phyloP scores from a whole-genome alignment of 768 basidiomycete genomes.

The Lentinus tigrinus region DNA sequence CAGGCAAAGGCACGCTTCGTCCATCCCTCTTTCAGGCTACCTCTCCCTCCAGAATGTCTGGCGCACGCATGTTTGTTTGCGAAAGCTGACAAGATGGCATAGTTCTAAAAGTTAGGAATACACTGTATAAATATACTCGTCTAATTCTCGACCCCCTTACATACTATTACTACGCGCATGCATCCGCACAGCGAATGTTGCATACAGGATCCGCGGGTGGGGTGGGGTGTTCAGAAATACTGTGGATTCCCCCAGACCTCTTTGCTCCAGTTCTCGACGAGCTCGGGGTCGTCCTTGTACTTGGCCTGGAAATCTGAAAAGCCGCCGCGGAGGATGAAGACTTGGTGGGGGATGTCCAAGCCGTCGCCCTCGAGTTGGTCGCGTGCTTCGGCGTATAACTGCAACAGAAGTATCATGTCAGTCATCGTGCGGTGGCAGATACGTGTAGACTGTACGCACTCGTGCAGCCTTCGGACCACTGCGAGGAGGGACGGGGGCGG shows the following conservation, averaged over 20 bases:
- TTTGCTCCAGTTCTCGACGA: constrained; percentile 78
- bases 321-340: constrained; percentile 68
- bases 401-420: constrained; percentile 1
- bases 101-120: background rate
- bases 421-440: background rate
- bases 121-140: constrained; percentile 3
- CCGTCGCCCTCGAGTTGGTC: constrained; percentile 41
- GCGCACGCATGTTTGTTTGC: too few relatives aligned
- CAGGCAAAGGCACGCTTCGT: too few relatives aligned
- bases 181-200: background rate
- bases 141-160: background rate
- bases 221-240: background rate
- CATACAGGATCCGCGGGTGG: too few relatives aligned
- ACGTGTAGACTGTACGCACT: constrained; percentile 37
- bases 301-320: constrained; percentile 69
- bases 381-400: constrained; percentile 73
- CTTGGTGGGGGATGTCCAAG: constrained; percentile 48
- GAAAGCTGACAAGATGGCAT: background rate
- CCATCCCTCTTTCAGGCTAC: too few relatives aligned
- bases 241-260: constrained; percentile 50
- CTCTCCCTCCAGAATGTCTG: too few relatives aligned
- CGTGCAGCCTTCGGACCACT: constrained; percentile 80
- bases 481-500: background rate
- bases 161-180: background rate
- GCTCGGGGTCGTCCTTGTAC: constrained; percentile 68